Conservation (phyloP, 2,329 filamentous ascomycete genomes). For the Ophioceras dolichostomum region DNA sequence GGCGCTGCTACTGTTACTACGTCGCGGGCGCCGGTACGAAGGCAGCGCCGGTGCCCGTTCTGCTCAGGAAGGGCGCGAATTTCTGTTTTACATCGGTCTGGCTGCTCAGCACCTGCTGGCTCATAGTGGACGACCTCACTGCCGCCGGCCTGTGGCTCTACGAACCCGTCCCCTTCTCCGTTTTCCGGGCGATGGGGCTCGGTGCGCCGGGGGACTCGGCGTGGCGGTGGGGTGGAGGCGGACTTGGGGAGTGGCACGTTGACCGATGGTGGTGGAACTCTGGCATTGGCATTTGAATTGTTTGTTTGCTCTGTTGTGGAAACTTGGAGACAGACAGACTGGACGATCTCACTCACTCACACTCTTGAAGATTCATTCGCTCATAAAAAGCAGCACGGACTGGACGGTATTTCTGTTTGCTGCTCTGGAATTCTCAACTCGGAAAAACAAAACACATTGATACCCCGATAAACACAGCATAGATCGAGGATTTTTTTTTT, state of each 20-base stretch:
- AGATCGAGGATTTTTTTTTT: no score
- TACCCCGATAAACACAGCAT: no score
- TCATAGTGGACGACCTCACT: slow-evolving; percentile 67
- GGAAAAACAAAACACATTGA: no score
- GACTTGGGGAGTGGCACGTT: slow-evolving; percentile 41
- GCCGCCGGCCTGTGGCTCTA: slow-evolving; percentile 64
- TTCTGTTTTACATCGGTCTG: slow-evolving; percentile 49
- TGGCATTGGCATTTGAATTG: slow-evolving; percentile 21
- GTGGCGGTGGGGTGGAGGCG: slow-evolving; percentile 52
- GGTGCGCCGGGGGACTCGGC: slow-evolving; percentile 48
- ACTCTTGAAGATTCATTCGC: no score
- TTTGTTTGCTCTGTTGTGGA: no score
- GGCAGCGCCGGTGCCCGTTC: slow-evolving; percentile 7
- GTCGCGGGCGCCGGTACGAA: no score
- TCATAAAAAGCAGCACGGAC: no score
- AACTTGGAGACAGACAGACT: no score
- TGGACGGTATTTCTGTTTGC: no score
- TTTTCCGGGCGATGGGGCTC: slow-evolving; percentile 52
- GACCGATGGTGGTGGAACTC: slow-evolving; percentile 51
- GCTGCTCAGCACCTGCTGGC: slow-evolving; percentile 52
- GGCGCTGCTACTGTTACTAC: no score
- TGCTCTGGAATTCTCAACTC: no score
- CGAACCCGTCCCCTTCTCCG: slow-evolving; percentile 70
- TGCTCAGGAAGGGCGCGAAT: slow-evolving; percentile 42
- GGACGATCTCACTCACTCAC: no score